phyloP scores from a whole-genome alignment of 495 filamentous ascomycete genomes.

The Pyronema domesticum region DNA sequence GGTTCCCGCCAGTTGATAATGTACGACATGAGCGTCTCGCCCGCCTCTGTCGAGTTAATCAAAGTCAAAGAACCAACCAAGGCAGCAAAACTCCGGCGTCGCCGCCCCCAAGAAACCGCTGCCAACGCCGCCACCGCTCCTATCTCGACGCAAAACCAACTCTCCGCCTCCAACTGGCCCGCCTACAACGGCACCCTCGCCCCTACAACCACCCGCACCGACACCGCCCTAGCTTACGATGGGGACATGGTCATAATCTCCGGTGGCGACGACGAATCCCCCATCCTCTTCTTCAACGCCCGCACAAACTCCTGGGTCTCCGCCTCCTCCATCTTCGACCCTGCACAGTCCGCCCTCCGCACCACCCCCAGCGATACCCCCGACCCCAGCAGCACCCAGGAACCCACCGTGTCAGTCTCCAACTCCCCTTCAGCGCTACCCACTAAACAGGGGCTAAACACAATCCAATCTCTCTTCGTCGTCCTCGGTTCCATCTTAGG shows the following conservation, averaged over 20 bases:
- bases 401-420: conserved; percentile 24
- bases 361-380: conserved; percentile 8
- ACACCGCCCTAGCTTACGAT: conserved; percentile 45
- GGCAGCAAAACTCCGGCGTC: neutral
- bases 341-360: no score
- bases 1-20: conserved; percentile 67
- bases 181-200: conserved; percentile 59
- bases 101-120: conserved; percentile 23
- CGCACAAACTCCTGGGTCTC: conserved; percentile 67
- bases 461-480: conserved; percentile 53
- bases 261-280: conserved; percentile 48
- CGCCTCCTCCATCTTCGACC: conserved; percentile 44
- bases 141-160: conserved; percentile 6
- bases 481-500: conserved; percentile 65
- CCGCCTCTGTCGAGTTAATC: conserved; percentile 47
- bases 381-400: conserved; percentile 26
- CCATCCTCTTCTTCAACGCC: conserved; percentile 65
- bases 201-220: conserved; percentile 41
- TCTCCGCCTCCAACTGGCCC: conserved; percentile 49
- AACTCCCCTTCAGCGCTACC: conserved; percentile 26
- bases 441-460: conserved; percentile 27
- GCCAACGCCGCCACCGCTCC: conserved; percentile 24
- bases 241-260: conserved; percentile 51
- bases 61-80: conserved; percentile 14
- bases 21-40: conserved; percentile 57